Base-by-base conservation (phyloP, 305 asterid species). In the Stenogyne calaminthoides region DNA sequence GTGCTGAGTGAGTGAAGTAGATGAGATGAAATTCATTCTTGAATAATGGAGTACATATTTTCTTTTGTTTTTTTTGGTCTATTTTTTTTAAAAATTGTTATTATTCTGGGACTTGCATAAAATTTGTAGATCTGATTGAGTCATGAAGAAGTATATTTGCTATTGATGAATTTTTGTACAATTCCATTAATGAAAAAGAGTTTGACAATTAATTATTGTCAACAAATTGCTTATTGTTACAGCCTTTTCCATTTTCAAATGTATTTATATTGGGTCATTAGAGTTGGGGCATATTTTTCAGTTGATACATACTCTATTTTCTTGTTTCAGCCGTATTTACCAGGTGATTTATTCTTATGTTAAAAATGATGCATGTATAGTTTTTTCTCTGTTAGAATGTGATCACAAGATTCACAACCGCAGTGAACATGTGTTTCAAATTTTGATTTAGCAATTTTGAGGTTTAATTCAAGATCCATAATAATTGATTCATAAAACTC, bases 1-100 rank as follows among this genome's bases (percentile, higher is more conserved):
- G 86, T 84, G 78, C 40, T 29, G 83, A 61, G 83, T 32, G 83
- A 61, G 83, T 76, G 86, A 82, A 58, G 75, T 78, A 57, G 32
- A 63, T 27, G 19, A 80, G 74, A 77, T 40, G 75, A 16, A 76
- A 82, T 86, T 87, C 86, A 74, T 84, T 86, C 90, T 80, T 83
- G 56, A 74, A 83, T 81, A 83, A 81, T 66, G 72, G 80, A 59
- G 80, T 64, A 71, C 34, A 68, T 69, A 77, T 42, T 34, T 9
- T 7, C 54, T 44, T 68, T 67, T 82, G 67, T 80, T 76, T 72
- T 73, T 64, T 69, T 55, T 37, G 47, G 9, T 61, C 63, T 62
- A 39, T 34, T 62, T 20, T 32, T 32, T 25, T 32, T 44, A 25
- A 25, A 55, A 65, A 29, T 69, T 81, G 80, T 73, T 76, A 77